These are phyloP conservation scores for Malassezia arunalokei DNA, from an alignment of 1,284 basidiomycete genomes.

Conservation along the genomic window DNA sequence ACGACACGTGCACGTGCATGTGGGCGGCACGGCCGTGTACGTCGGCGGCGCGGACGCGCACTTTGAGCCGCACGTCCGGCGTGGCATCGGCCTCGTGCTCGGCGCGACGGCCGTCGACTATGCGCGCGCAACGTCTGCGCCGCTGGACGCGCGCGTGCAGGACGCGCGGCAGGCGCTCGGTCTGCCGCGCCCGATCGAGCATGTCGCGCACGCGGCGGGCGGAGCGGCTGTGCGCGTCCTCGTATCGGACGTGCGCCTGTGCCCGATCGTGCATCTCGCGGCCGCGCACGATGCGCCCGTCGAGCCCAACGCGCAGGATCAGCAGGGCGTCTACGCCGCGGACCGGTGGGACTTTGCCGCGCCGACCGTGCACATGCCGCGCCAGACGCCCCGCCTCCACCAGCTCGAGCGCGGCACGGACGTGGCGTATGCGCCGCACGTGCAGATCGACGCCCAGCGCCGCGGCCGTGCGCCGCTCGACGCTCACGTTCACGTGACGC, in stretches of 20 bases:
- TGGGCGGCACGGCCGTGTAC: neutral
- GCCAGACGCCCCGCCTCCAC: constrained; percentile 29
- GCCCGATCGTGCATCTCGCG: constrained; percentile 8
- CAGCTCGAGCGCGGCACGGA: constrained; percentile 26
- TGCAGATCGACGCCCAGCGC: constrained; percentile 25
- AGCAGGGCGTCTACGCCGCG: neutral
- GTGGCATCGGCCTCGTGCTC: constrained; percentile 7
- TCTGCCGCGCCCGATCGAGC: constrained; percentile 8
- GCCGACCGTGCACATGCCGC: neutral
- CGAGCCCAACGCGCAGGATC: neutral
- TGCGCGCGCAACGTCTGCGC: neutral
- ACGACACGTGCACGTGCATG: constrained; percentile 1
- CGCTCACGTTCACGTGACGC: constrained; percentile 44
- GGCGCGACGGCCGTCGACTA: constrained; percentile 8
- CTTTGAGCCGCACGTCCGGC: constrained; percentile 7
- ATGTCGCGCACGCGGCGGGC: neutral
- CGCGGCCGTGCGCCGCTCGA: constrained; percentile 32
- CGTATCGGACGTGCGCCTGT: constrained; percentile 2
- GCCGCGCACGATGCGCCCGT: neutral
- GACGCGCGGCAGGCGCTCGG: constrained; percentile 9
- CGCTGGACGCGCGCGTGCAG: neutral
- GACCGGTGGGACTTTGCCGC: constrained; percentile 13
- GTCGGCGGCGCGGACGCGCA: constrained; percentile 7
- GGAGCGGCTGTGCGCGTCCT: constrained; percentile 1
- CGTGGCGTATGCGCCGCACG: constrained; percentile 27